These are phyloP conservation scores for Zygosaccharomyces sapae DNA, from an alignment of 1,139 yeast species.

Conservation along the genomic window DNA sequence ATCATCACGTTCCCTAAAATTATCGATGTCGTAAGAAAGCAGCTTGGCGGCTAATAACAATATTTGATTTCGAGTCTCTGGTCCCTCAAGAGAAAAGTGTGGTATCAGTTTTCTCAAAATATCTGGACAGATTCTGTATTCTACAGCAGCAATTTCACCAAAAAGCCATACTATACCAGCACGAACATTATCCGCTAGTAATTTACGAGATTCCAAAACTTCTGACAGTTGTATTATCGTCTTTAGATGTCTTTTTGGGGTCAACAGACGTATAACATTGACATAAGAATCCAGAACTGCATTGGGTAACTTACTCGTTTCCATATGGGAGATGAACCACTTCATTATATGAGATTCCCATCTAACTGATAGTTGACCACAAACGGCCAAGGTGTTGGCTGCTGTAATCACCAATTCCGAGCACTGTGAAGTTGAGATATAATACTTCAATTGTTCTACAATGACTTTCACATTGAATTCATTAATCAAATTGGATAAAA, in stretches of 20 bases:
- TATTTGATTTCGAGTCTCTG: constrained; percentile 63
- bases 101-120: constrained; percentile 59
- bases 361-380: constrained; percentile 43
- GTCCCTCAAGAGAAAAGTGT: constrained; percentile 53
- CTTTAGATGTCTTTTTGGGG: constrained; percentile 43
- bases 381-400: constrained; percentile 53
- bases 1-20: constrained; percentile 32
- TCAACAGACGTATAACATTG: constrained; percentile 62
- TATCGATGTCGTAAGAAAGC: constrained; percentile 50
- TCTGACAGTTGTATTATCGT: constrained; percentile 43
- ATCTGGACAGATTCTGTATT: constrained; percentile 68
- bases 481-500: constrained; percentile 56
- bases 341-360: constrained; percentile 38
- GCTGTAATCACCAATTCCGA: constrained; percentile 48
- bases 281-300: constrained; percentile 54
- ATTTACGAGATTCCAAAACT: constrained; percentile 19
- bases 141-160: constrained; percentile 63
- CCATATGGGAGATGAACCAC: constrained; percentile 47
- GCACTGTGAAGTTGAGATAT: constrained; percentile 45
- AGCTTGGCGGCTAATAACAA: constrained; percentile 73
- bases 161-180: constrained; percentile 88
- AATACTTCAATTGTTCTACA: constrained; percentile 65
- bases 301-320: constrained; percentile 26
- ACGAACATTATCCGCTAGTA: constrained; percentile 48
- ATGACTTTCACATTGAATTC: constrained; percentile 50